Percentiles rank a stretch among this genome's conserved stretches.
Conservation (phyloP, 2,329 filamentous ascomycete species). For the Fonsecaea pugnacius region DNA sequence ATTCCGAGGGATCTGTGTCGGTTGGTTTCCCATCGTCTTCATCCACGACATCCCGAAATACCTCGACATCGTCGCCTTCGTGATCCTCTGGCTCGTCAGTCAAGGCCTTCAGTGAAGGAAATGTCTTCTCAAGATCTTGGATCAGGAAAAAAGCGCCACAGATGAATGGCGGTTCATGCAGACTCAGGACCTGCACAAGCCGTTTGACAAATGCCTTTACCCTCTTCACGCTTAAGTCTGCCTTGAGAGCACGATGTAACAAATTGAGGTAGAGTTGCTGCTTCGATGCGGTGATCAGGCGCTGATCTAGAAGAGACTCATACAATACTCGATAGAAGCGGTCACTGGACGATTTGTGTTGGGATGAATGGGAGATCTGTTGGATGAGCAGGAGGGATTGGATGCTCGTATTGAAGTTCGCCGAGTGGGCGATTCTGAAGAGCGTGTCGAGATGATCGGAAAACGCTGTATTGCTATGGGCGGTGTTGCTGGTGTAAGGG, state of each 20-base stretch:
- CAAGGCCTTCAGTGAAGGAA: conserved; percentile 78
- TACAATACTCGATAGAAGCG: conserved; percentile 95
- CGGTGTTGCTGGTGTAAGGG: conserved; percentile 83
- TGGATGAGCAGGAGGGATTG: conserved; percentile 95
- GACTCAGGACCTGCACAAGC: conserved; percentile 79
- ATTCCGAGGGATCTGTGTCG: conserved; percentile 24
- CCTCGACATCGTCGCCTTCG: conserved; percentile 75
- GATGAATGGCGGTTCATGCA: conserved; percentile 91
- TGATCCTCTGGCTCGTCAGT: conserved; percentile 78
- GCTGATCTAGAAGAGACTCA: conserved; percentile 89
- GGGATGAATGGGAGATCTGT: conserved; percentile 72
- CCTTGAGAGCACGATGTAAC: conserved; percentile 83
- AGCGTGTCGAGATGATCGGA: conserved; percentile 90
- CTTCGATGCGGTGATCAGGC: conserved; percentile 87
- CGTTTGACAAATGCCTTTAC: conserved; percentile 97
- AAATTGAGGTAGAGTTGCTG: conserved; percentile 94
- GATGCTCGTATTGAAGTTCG: conserved; percentile 98
- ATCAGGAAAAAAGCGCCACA: conserved; percentile 92
- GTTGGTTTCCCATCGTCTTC: conserved; percentile 44
- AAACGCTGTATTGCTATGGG: conserved; percentile 64
- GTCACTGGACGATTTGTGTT: conserved; percentile 78
- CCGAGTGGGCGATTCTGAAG: conserved; percentile 94
- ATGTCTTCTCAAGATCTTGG: conserved; percentile 75
- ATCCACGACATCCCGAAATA: conserved; percentile 67
- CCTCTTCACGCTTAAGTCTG: conserved; percentile 84